These are phyloP conservation scores for Diaporthe capsici DNA, from an alignment of 2,329 filamentous ascomycete genomes.

Conservation along the genomic window DNA sequence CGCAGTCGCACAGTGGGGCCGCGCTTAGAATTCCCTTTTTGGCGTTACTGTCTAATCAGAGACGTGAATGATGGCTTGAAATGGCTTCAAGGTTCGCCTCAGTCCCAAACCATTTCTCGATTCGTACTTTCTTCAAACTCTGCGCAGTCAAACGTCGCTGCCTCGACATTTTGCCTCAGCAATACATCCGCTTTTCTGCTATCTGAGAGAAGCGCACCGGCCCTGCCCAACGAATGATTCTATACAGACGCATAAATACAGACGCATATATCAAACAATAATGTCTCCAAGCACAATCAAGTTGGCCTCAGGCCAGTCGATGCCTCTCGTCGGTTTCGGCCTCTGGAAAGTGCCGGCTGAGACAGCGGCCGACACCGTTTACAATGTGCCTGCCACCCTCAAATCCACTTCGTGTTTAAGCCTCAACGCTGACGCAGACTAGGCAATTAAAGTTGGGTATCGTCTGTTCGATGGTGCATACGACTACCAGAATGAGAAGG, in stretches of 20 bases:
- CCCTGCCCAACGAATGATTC: background rate
- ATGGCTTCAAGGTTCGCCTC: background rate
- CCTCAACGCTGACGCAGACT: background rate
- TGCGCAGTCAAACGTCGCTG: background rate
- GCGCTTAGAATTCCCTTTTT: background rate
- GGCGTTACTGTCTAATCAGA: background rate
- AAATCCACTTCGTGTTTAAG: background rate
- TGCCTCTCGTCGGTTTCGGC: background rate
- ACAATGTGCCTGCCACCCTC: background rate
- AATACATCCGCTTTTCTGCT: background rate
- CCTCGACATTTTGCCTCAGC: background rate
- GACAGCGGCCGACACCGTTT: slow-evolving; percentile 6
- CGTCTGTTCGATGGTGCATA: slow-evolving; percentile 1
- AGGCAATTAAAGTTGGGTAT: slow-evolving; percentile 7
- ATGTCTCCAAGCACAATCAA: slow-evolving; percentile 3
- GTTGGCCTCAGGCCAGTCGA: slow-evolving; percentile 6
- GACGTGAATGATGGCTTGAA: background rate
- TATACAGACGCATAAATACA: background rate
- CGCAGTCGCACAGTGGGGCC: background rate
- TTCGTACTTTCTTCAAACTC: background rate
- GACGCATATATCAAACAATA: background rate
- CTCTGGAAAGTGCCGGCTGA: slow-evolving; percentile 11
- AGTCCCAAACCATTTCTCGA: background rate
- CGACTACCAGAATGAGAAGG: slow-evolving; percentile 14
- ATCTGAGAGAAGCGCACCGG: background rate